Conservation (phyloP, 176 grass and related monocot species). For the Thinopyrum elongatum region DNA sequence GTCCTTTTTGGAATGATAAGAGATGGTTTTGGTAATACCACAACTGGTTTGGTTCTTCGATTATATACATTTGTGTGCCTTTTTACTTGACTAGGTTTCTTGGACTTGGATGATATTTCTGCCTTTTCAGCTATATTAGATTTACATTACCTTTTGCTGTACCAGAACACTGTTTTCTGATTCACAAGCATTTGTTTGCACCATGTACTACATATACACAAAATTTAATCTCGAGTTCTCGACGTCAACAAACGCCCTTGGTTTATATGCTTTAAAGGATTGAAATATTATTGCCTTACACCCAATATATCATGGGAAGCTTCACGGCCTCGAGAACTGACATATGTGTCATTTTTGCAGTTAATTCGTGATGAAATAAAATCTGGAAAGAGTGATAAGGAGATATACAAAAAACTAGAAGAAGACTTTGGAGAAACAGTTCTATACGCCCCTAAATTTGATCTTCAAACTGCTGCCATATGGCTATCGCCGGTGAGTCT, state of each 20-base stretch:
- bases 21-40: no score
- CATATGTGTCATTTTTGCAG: slow-evolving; percentile 43
- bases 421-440: slow-evolving; percentile 81
- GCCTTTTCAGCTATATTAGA: not conserved
- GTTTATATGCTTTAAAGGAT: not conserved
- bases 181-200: not conserved
- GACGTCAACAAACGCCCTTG: not conserved
- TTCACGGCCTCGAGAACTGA: not conserved
- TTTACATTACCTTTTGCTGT: not conserved
- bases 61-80: no score
- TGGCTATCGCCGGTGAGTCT: slow-evolving; percentile 85
- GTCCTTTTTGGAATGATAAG: no score
- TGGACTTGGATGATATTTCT: no score
- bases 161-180: not conserved
- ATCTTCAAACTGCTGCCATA: slow-evolving; percentile 90
- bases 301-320: not conserved
- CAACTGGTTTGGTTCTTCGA: no score
- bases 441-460: slow-evolving; percentile 88
- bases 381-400: slow-evolving; percentile 79
- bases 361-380: slow-evolving; percentile 83
- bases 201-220: not conserved
- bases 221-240: not conserved
- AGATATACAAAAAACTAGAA: slow-evolving; percentile 78
- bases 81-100: no score
- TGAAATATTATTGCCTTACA: not conserved